Conservation (phyloP, 176 grass and related monocot genomes). For the Rhynchospora breviuscula region DNA sequence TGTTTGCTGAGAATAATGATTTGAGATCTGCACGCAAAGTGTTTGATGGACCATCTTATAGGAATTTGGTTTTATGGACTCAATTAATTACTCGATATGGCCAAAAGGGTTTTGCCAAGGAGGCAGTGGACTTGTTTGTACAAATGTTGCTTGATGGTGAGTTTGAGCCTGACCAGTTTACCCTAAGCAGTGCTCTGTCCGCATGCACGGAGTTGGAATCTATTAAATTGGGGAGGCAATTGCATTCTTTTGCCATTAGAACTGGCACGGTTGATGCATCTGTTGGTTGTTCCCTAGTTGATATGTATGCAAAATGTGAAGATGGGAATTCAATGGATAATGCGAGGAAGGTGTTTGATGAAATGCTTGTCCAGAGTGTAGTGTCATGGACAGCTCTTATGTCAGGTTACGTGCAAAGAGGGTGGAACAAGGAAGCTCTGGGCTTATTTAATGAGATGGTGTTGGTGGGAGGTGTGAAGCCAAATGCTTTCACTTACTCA, state of each 20-base stretch:
- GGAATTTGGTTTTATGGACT: conserved; percentile 59
- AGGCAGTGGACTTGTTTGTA: conserved; percentile 50
- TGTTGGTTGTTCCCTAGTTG: conserved; percentile 67
- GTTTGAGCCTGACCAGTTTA: conserved; percentile 52
- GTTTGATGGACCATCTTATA: conserved; percentile 44
- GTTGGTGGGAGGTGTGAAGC: conserved; percentile 40
- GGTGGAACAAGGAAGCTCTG: conserved; percentile 41
- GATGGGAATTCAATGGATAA: conserved; percentile 28
- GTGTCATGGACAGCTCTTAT: conserved; percentile 77
- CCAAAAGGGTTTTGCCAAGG: conserved; percentile 25
- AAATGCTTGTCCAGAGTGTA: conserved; percentile 43
- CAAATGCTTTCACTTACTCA: conserved; percentile 75
- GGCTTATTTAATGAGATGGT: conserved; percentile 42
- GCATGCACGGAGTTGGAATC: conserved; percentile 54
- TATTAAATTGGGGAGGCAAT: conserved; percentile 47
- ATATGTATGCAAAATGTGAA: conserved; percentile 67
- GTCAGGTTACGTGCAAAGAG: conserved; percentile 67
- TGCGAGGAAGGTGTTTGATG: conserved; percentile 50
- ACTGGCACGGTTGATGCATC: conserved; percentile 43
- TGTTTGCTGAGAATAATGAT: conserved; percentile 56
- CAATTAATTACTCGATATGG: conserved; percentile 64
- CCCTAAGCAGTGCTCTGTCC: conserved; percentile 65
- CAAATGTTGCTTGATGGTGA: conserved; percentile 46
- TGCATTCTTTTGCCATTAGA: conserved; percentile 63
- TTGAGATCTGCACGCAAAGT: conserved; percentile 32